A percentile compares a stretch with the other conserved stretches of the same genome.
phyloP scores from a whole-genome alignment of 2,329 filamentous ascomycete genomes.

The Colletotrichum tropicicola region DNA sequence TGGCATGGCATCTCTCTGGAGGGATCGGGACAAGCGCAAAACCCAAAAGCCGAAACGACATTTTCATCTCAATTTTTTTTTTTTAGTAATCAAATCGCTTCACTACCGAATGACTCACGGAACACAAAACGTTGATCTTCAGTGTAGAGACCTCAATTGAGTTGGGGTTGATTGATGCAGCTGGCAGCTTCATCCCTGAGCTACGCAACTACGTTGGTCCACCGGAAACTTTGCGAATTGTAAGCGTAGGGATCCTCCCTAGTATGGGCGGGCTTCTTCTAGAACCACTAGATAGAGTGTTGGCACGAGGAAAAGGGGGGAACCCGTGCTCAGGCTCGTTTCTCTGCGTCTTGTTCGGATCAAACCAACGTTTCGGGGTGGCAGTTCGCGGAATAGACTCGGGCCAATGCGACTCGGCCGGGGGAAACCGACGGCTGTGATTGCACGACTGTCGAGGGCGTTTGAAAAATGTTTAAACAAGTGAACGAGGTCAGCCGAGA shows the following conservation, averaged over 20 bases:
- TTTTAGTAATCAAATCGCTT: too few relatives aligned
- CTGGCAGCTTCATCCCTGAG: background rate
- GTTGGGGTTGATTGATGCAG: background rate
- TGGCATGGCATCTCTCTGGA: too few relatives aligned
- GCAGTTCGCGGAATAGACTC: background rate
- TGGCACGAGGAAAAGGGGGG: background rate
- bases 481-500: too few relatives aligned
- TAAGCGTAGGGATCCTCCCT: background rate
- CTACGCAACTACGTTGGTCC: background rate
- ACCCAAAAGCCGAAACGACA: too few relatives aligned
- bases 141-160: background rate
- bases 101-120: too few relatives aligned
- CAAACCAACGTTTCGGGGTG: slow-evolving; percentile 5
- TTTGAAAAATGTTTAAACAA: too few relatives aligned
- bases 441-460: background rate
- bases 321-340: background rate
- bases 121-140: too few relatives aligned
- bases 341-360: background rate
- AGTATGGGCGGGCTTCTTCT: background rate
- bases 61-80: too few relatives aligned
- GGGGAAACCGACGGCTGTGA: background rate
- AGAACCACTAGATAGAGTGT: background rate
- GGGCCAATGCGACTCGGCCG: background rate
- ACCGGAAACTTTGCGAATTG: background rate
- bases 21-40: background rate